Percentiles rank a stretch among this genome's conserved stretches.
These are phyloP conservation scores for Begonia peltatifolia DNA, from an alignment of 306 rosid species.

Conservation along the genomic window DNA sequence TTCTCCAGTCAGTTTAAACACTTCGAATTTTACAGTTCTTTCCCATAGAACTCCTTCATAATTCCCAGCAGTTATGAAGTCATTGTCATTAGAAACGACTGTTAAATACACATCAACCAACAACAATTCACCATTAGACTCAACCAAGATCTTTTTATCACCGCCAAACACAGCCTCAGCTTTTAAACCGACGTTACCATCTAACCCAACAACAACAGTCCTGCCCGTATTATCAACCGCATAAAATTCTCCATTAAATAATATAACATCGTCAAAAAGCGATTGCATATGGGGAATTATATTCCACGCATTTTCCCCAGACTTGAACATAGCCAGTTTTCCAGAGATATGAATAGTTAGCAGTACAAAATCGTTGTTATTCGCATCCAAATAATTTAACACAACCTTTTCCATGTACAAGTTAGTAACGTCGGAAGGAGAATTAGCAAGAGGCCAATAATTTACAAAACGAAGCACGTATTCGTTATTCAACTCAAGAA, in stretches of 20 bases:
- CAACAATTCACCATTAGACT: conserved; percentile 39
- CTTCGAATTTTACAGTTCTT: conserved; percentile 41
- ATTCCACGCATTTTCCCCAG: conserved; percentile 45
- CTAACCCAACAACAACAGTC: conserved; percentile 30
- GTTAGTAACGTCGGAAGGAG: conserved; percentile 16
- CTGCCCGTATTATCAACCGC: conserved; percentile 63
- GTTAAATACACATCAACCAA: conserved; percentile 49
- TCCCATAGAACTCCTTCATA: conserved; percentile 21
- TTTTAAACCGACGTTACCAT: conserved; percentile 16
- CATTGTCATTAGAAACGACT: conserved; percentile 4
- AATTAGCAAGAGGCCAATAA: conserved; percentile 13
- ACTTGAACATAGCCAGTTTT: conserved; percentile 38
- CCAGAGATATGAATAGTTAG: conserved; percentile 81
- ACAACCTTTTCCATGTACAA: conserved; percentile 68
- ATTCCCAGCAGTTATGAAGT: conserved; percentile 12
- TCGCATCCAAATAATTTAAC: conserved; percentile 16
- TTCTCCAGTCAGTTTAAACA: conserved; percentile 27
- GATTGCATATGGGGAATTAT: conserved; percentile 40
- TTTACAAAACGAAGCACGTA: conserved; percentile 22
- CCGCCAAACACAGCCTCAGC: conserved; percentile 76
- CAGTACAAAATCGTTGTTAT: conserved; percentile 18
- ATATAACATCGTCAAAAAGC: conserved; percentile 60
- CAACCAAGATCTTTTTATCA: conserved; percentile 70
- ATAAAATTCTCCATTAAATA: conserved; percentile 26
- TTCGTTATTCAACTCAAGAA: conserved; percentile 36